phyloP scores from a whole-genome alignment of 768 basidiomycete genomes.

The Gymnopilus junonius region DNA sequence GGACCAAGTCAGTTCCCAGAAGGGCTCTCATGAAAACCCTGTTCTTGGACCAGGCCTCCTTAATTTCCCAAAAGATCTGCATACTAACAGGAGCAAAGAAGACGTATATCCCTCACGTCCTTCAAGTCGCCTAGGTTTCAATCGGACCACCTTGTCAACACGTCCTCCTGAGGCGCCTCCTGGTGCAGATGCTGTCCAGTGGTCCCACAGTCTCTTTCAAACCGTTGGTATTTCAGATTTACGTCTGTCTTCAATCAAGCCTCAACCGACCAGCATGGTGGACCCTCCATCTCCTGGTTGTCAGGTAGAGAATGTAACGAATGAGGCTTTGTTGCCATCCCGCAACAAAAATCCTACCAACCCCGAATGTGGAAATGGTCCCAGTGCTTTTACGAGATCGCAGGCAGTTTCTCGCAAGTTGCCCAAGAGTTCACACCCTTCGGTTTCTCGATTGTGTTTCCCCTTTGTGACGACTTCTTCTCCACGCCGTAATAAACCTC shows the following conservation, averaged over 20 bases:
- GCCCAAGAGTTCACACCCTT: constrained; percentile 16
- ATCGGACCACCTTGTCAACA: constrained; percentile 25
- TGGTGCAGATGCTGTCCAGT: constrained; percentile 20
- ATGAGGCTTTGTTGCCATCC: background rate
- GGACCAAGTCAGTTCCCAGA: constrained; percentile 22
- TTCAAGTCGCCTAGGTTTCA: constrained; percentile 54
- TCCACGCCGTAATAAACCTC: constrained; percentile 18
- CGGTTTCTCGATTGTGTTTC: constrained; percentile 30
- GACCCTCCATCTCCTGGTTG: background rate
- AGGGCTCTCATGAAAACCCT: constrained; percentile 12
- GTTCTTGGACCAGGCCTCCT: constrained; percentile 13
- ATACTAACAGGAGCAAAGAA: constrained; percentile 25
- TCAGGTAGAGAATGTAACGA: background rate
- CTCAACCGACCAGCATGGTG: background rate
- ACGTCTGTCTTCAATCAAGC: constrained; percentile 15
- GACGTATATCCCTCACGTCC: constrained; percentile 42
- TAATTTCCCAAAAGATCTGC: constrained; percentile 12
- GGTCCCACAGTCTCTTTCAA: constrained; percentile 25
- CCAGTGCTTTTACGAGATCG: constrained; percentile 14
- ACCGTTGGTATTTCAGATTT: constrained; percentile 20
- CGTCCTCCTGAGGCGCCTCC: constrained; percentile 13
- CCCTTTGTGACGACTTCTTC: constrained; percentile 25
- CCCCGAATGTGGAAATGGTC: background rate
- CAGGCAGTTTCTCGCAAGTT: constrained; percentile 25
- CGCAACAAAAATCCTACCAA: background rate